Evolutionary conservation across 164 flowering plant genomes (phyloP).

Genomic region (Berberis thunbergii): DNA sequence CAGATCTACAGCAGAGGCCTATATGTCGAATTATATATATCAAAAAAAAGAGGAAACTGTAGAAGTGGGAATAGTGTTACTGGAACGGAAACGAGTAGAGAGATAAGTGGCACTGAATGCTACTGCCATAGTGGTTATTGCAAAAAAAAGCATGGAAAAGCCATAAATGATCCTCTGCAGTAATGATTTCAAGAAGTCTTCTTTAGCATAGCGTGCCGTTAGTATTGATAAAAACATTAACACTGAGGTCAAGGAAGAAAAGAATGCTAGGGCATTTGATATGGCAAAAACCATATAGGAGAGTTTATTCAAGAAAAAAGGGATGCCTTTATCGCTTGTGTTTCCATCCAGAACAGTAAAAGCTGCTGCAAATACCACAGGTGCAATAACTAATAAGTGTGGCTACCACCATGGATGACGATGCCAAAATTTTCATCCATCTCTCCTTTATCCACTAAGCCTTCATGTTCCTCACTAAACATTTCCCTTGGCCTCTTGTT

Average conservation of each 20-base stretch:
- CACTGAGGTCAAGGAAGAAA: too few relatives aligned
- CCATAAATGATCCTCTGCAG: constrained; percentile 1
- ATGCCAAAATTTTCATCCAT: constrained; percentile 5
- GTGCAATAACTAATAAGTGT: constrained; percentile 1
- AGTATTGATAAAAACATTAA: neutral
- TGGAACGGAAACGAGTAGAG: neutral
- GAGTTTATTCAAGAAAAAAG: neutral
- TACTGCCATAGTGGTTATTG: constrained; percentile 3
- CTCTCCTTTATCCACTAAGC: neutral
- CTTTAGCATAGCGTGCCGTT: constrained; percentile 4
- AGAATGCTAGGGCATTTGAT: constrained; percentile 2
- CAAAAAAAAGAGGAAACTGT: constrained; percentile 7
- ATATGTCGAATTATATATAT: constrained; percentile 2
- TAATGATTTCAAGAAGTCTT: constrained; percentile 3
- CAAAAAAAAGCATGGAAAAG: constrained; percentile 2
- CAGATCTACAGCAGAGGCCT: neutral
- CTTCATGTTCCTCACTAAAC: constrained; percentile 2
- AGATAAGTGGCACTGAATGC: constrained; percentile 1
- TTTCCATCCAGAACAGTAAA: constrained; percentile 11
- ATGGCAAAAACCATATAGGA: neutral
- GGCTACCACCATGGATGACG: neutral
- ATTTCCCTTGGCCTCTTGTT: neutral
- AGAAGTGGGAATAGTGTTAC: neutral
- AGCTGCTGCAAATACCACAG: constrained; percentile 8
- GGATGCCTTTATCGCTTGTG: neutral